Evolutionary conservation across 768 basidiomycete species (phyloP).

Genomic region (Pleurotus tuoliensis): DNA sequence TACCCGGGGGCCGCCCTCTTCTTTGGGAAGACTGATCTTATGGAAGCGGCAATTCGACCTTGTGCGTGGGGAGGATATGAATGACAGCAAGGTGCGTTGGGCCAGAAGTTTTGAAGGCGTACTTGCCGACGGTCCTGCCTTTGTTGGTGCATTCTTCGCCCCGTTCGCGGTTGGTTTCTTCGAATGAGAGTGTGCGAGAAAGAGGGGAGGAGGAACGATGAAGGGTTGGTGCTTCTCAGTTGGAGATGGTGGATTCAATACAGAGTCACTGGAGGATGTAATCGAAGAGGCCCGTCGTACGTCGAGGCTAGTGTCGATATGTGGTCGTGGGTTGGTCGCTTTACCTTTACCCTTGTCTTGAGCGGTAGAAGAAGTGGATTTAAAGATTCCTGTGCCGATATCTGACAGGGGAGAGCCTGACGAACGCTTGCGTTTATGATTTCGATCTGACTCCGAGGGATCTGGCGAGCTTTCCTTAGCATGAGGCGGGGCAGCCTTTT

Average conservation of each 20-base stretch:
- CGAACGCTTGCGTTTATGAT: neutral
- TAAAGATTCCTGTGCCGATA: neutral
- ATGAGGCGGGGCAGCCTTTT: neutral
- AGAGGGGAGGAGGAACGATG: slow-evolving; percentile 20
- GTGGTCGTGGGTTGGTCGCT: slow-evolving; percentile 23
- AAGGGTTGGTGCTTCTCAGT: slow-evolving; percentile 20
- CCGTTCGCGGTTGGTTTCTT: neutral
- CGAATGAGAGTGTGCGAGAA: slow-evolving; percentile 29
- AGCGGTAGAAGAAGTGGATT: neutral
- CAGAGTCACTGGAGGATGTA: slow-evolving; percentile 30
- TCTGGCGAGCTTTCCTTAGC: neutral
- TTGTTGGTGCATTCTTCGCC: slow-evolving; percentile 7
- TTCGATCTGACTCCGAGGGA: neutral
- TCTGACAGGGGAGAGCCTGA: neutral
- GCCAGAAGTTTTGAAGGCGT: slow-evolving; percentile 15
- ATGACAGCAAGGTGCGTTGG: neutral
- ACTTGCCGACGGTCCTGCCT: slow-evolving; percentile 13
- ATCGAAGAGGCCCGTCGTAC: slow-evolving; percentile 50
- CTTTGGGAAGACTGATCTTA: slow-evolving; percentile 57
- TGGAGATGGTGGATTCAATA: slow-evolving; percentile 23
- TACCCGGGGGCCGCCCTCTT: slow-evolving; percentile 49
- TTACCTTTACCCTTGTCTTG: slow-evolving; percentile 31
- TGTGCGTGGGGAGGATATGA: slow-evolving; percentile 47
- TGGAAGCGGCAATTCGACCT: slow-evolving; percentile 71
- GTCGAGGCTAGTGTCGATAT: slow-evolving; percentile 24